Evolutionary conservation across 2,329 filamentous ascomycete genomes (phyloP).

Genomic region (Rutstroemia sp.): DNA sequence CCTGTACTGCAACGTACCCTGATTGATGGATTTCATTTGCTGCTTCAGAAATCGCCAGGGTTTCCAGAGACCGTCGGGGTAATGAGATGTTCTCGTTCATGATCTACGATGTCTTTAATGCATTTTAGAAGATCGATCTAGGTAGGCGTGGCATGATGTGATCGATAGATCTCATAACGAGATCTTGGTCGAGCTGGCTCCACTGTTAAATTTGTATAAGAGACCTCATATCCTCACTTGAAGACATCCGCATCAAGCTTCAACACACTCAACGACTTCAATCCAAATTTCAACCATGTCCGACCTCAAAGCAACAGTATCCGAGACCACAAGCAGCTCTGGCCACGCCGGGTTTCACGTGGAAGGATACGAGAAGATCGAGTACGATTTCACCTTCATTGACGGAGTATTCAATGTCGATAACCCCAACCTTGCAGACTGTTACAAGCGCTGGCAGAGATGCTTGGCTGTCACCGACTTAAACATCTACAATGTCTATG

Average conservation of each 20-base stretch:
- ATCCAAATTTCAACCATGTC: conserved; percentile 47
- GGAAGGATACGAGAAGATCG: conserved; percentile 68
- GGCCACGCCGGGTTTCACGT: conserved; percentile 53
- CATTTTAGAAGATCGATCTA: not conserved
- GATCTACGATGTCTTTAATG: not conserved
- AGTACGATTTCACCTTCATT: conserved; percentile 68
- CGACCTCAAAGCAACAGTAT: conserved; percentile 59
- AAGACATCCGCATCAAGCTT: not conserved
- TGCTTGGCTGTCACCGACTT: conserved; percentile 63
- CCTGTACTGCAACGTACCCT: not conserved
- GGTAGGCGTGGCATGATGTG: not conserved
- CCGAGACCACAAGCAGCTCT: conserved; percentile 44
- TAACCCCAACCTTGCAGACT: conserved; percentile 55
- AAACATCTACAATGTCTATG: conserved; percentile 65
- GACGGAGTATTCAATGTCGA: conserved; percentile 57
- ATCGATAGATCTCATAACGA: not conserved
- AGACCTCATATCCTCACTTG: not conserved
- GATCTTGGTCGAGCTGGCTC: too few relatives aligned
- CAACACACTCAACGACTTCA: not conserved
- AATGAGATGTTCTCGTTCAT: not conserved
- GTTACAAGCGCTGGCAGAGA: conserved; percentile 58
- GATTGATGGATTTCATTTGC: too few relatives aligned
- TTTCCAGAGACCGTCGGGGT: too few relatives aligned
- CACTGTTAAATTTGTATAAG: not conserved
- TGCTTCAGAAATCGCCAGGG: too few relatives aligned